Conservation (phyloP, 352 stramenopile genomes). For the Phytopythium kandeliae region DNA sequence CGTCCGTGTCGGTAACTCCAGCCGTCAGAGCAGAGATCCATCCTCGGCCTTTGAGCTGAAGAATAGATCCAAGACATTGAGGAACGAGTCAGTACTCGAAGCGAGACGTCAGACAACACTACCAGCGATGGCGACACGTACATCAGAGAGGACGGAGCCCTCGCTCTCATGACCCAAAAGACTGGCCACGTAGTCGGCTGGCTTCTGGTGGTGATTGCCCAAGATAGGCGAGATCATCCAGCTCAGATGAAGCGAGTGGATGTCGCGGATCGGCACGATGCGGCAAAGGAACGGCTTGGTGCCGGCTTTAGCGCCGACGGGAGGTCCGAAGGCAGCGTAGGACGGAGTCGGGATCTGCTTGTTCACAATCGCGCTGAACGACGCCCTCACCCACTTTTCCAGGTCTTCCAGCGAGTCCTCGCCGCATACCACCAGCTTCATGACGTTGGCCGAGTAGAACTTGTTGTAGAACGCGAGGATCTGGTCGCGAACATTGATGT, state of each 20-base stretch:
- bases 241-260: conserved; percentile 66
- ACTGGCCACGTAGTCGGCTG: conserved; percentile 72
- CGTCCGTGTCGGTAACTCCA: conserved; percentile 65
- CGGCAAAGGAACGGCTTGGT: conserved; percentile 45
- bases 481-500: conserved; percentile 51
- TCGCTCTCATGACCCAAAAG: conserved; percentile 81
- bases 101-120: background rate
- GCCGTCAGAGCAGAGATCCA: conserved; percentile 77
- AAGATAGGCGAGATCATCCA: conserved; percentile 78
- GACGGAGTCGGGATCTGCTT: conserved; percentile 36
- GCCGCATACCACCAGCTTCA: conserved; percentile 80
- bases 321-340: conserved; percentile 32
- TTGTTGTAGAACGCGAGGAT: conserved; percentile 63
- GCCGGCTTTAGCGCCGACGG: conserved; percentile 43
- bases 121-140: conserved; percentile 23
- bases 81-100: background rate
- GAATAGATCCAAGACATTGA: background rate
- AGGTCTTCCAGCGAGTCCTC: conserved; percentile 69
- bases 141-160: conserved; percentile 73
- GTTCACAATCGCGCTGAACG: conserved; percentile 61
- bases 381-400: conserved; percentile 51
- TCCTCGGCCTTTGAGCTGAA: conserved; percentile 63
- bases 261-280: conserved; percentile 70
- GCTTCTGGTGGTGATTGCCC: conserved; percentile 67
- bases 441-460: conserved; percentile 79